These are phyloP conservation scores for Termitomyces sp. DNA, from an alignment of 768 basidiomycete genomes.

Conservation along the genomic window DNA sequence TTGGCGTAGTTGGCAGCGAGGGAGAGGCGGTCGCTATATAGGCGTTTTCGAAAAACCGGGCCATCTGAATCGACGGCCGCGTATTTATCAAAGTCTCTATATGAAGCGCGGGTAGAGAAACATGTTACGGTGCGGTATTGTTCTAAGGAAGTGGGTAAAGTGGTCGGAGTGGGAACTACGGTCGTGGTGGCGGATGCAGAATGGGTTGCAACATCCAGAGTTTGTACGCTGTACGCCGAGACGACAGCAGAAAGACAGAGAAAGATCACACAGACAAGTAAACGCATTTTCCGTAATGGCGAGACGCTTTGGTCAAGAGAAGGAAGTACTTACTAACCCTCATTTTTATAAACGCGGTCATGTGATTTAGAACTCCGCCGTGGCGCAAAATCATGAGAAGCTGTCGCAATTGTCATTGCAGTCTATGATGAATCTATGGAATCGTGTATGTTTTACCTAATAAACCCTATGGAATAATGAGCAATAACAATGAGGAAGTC, in stretches of 20 bases:
- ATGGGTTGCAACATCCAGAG: neutral
- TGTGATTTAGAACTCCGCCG: slow-evolving; percentile 1
- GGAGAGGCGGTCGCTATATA: slow-evolving; percentile 2
- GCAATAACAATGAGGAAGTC: neutral
- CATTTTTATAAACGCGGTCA: neutral
- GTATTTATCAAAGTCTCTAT: neutral
- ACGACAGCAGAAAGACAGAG: neutral
- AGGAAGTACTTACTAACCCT: too few species aligned
- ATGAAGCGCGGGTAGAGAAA: neutral
- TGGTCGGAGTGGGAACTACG: neutral
- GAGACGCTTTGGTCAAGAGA: neutral
- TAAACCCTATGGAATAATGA: neutral
- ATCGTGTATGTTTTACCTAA: neutral
- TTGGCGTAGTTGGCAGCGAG: neutral
- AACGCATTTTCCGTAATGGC: neutral
- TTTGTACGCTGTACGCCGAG: neutral
- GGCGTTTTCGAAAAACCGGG: slow-evolving; percentile 1
- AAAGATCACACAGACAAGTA: neutral
- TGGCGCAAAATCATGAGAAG: neutral
- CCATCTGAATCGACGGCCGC: neutral
- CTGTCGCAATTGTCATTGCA: neutral
- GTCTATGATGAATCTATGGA: neutral
- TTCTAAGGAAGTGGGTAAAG: neutral
- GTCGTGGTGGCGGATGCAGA: neutral
- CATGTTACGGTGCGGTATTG: neutral